Evolutionary conservation across 345 rosid genomes (phyloP).

Genomic region (Arabidopsis suecica): DNA sequence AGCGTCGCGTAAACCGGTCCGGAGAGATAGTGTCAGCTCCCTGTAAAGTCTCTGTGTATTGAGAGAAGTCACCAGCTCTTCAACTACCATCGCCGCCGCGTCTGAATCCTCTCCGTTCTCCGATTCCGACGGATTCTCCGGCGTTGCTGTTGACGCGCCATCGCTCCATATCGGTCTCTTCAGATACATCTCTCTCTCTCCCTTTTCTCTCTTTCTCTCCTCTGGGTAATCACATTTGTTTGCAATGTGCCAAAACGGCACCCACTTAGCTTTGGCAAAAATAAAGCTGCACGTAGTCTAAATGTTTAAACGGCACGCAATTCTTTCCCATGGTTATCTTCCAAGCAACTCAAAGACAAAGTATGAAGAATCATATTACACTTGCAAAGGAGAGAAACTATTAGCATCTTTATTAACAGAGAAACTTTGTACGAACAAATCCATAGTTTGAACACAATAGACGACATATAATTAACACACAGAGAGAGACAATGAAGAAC

Average conservation of each 20-base stretch:
- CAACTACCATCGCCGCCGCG: conserved; percentile 65
- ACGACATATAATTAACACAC: conserved; percentile 11
- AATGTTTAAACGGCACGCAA: conserved; percentile 31
- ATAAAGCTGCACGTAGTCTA: conserved; percentile 24
- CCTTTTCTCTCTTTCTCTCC: background rate
- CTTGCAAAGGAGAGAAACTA: conserved; percentile 2
- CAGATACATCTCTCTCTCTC: conserved; percentile 52
- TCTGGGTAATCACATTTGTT: background rate
- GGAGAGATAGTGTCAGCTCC: conserved; percentile 91
- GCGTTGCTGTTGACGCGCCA: conserved; percentile 35
- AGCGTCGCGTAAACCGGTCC: conserved; percentile 82
- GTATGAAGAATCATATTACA: conserved; percentile 12
- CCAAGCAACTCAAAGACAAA: conserved; percentile 21
- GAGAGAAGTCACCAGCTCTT: conserved; percentile 70
- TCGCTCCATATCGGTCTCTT: conserved; percentile 71
- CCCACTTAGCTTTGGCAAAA: conserved; percentile 3
- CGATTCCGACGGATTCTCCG: conserved; percentile 39
- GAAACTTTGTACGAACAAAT: conserved; percentile 2
- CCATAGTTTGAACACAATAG: conserved; percentile 27
- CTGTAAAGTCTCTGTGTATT: conserved; percentile 69
- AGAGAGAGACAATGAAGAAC: conserved; percentile 1
- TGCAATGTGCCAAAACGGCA: conserved; percentile 16
- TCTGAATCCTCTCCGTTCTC: conserved; percentile 36
- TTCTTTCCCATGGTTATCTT: background rate
- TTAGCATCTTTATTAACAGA: conserved; percentile 24